Percentiles rank a stretch among this genome's conserved stretches.
These are phyloP conservation scores for Phytopythium montanum DNA, from an alignment of 352 stramenopile genomes.

Conservation along the genomic window DNA sequence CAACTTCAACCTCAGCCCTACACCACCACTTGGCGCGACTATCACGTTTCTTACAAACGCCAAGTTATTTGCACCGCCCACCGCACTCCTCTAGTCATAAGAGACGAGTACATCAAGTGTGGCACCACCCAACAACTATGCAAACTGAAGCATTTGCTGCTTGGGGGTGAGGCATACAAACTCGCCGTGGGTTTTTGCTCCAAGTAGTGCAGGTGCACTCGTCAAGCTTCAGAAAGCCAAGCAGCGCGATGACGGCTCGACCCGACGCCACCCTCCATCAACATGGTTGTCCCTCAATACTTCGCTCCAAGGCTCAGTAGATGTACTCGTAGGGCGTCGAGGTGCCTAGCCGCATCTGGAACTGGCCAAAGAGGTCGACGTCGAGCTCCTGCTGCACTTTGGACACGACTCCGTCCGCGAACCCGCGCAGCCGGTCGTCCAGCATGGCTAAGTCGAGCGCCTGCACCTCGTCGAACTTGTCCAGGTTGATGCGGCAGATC, in stretches of 20 bases:
- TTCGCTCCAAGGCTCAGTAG: slow-evolving; percentile 36
- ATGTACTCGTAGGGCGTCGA: slow-evolving; percentile 64
- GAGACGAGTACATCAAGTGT: neutral
- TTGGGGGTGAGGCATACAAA: neutral
- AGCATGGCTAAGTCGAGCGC: slow-evolving; percentile 58
- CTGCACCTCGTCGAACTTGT: slow-evolving; percentile 79
- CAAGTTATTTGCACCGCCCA: neutral
- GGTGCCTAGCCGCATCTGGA: slow-evolving; percentile 58
- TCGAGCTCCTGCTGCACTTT: slow-evolving; percentile 37
- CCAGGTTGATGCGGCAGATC: slow-evolving; percentile 73
- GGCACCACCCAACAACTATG: no score
- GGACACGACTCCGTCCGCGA: slow-evolving; percentile 48
- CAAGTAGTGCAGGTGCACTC: neutral
- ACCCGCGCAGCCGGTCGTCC: slow-evolving; percentile 42
- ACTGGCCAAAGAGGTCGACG: slow-evolving; percentile 57
- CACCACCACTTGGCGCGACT: slow-evolving; percentile 14
- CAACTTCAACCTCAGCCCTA: slow-evolving; percentile 33
- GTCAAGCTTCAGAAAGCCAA: neutral
- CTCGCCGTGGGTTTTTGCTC: slow-evolving; percentile 8
- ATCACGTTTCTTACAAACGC: neutral
- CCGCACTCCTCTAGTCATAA: neutral
- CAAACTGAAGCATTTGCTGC: neutral
- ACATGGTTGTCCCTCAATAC: no score
- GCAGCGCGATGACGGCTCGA: neutral
- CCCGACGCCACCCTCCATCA: neutral